A percentile compares a stretch with the other conserved stretches of the same genome.
phyloP scores from a whole-genome alignment of 2,329 filamentous ascomycete genomes.

The Calonectria crousiana region DNA sequence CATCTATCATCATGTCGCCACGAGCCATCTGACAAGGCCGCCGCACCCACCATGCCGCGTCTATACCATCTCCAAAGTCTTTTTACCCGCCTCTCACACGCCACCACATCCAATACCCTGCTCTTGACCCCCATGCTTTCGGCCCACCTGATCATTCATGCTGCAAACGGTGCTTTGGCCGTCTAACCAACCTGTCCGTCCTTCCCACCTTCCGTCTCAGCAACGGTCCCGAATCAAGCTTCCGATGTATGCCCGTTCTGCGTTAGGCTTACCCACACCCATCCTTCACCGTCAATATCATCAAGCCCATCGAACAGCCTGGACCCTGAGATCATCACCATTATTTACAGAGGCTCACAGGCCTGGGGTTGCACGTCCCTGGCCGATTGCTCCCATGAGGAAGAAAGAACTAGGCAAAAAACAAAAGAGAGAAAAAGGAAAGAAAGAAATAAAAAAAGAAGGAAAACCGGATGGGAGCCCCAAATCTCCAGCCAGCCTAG shows the following conservation, averaged over 20 bases:
- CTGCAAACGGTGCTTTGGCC: slow-evolving; percentile 4
- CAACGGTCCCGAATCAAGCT: slow-evolving; percentile 33
- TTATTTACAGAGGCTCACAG: slow-evolving; percentile 37
- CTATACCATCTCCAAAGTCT: neutral
- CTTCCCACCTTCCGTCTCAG: slow-evolving; percentile 15
- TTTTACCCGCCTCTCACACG: slow-evolving; percentile 8
- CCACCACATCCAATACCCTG: neutral
- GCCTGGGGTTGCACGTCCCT: slow-evolving; percentile 38
- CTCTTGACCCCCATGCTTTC: neutral
- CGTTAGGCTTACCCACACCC: slow-evolving; percentile 31
- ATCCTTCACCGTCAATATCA: slow-evolving; percentile 35
- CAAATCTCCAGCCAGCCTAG: neutral
- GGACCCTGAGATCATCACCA: slow-evolving; percentile 43
- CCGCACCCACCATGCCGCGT: neutral
- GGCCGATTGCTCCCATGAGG: slow-evolving; percentile 20
- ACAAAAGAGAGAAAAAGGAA: neutral
- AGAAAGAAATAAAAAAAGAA: neutral
- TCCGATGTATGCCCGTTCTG: neutral
- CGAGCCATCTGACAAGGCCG: neutral
- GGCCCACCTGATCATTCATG: neutral
- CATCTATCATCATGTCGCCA: neutral
- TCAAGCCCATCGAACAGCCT: slow-evolving; percentile 42
- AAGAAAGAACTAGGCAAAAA: neutral
- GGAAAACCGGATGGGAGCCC: neutral
- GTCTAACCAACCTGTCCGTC: slow-evolving; percentile 14